Evolutionary conservation across 208 protist species (phyloP), one percentile per base, ranked within the genome.

Genomic region (Acanthamoeba healyi): DNA sequence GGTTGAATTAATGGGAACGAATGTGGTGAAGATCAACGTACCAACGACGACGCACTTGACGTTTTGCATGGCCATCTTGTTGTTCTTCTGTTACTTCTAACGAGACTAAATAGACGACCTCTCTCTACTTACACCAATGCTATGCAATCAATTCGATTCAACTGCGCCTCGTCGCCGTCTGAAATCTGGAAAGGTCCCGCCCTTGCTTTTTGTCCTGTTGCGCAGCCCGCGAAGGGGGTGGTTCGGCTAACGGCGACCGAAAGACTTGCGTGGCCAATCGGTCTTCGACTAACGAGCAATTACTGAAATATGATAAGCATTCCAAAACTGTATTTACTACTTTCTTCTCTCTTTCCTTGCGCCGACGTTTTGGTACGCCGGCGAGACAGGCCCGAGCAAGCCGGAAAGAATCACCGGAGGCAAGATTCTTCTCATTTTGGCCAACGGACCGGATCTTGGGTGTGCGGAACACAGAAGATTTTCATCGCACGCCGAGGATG

Each of bases 11-110:
- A 70, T 70, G 61, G 61, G 29, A 87, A 38, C 42, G 32, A 14
- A 89, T 10, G 29, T n/a, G 3, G 79, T 90, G 42, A 36, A 42
- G 82, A 22, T 29, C 19, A 58, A 86, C 77, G 49, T 67, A 93
- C 88, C 88, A 61, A 93, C 88, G 10, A 93, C 88, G 44, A 93
- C 88, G 65, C 88, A 93, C 49, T 93, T 93, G 29, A 93, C 88
- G 44, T 93, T 93, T 54, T 93, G 88, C 88, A 93, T 93, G 44
- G 88, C 88, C 88, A 93, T 93, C 44, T 88, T 88, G 65, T 40
- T 4, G 6, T 87, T 87, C 79, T 12, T 36, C 19, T 86, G 12
- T 29, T 88, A 15, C 12, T 54, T 54, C 49, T 6, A 17, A 29
- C 51, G n/a, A 24, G 22, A 61, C n/a, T n/a, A n/a, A n/a, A n/a